Base-by-base conservation (phyloP, 176 grass and related monocot genomes). In the Urochloa ruziziensis region DNA sequence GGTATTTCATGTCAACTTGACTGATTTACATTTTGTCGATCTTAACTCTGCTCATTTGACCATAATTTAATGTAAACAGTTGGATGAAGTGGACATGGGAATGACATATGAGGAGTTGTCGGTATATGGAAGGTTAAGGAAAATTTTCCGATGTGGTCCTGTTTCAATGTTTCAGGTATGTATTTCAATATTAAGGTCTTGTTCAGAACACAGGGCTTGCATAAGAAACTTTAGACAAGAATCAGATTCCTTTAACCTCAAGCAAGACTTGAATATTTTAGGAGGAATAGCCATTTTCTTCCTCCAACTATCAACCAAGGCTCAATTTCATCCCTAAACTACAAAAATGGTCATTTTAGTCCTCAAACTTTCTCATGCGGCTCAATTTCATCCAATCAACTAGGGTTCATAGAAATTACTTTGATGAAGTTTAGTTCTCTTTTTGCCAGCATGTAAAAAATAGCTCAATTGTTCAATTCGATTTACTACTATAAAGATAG, bases 81-180 rank as follows among this genome's bases (percentile, higher is more conserved):
- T 98, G 79, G 96, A 98, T 93, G 96, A 98, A 88, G 87, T 98
- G 48, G 96, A 98, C 81, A 98, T 98, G 96, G 96, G 96, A 81
- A 98, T 98, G 96, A 95, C 96, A 21, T 98, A 98, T 19, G 93
- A 98, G 76, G 96, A 98, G 63, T 82, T 98, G 74, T 98, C 96
- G 10, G 83, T 90, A 68, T 98, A 98, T 85, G 96, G 96, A 67
- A 93, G 96, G 83, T 75, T 98, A 36, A 93, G 96, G 67, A 98
- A 98, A 88, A 98, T 98, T 90, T 98, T 98, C 85, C 81, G 96
- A 42, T 98, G 96, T 10, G 93, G 96, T 36, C 96, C 96, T 85
- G 91, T 98, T 74, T 89, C 93, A 33, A 95, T 98, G 96, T 98
- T 93, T 83, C 96, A 94, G 91, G 96, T 95, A 80, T 71, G 80